phyloP scores from a whole-genome alignment of 2,329 filamentous ascomycete species.

The Stemphylium lycopersici region DNA sequence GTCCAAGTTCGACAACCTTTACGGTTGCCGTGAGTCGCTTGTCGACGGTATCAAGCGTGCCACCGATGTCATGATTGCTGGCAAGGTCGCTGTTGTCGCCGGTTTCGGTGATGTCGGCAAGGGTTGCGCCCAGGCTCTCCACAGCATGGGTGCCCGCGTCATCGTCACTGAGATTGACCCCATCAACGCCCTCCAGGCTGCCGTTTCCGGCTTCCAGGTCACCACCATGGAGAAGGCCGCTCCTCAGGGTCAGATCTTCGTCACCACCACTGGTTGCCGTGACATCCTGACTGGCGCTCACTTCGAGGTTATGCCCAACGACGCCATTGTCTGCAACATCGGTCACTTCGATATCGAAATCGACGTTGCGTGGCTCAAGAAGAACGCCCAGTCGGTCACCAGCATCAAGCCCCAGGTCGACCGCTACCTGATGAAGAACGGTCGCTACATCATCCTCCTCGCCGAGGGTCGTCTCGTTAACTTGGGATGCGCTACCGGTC shows the following conservation, averaged over 20 bases:
- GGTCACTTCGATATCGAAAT: slow-evolving; percentile 99
- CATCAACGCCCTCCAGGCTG: slow-evolving; percentile 99
- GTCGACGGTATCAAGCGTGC: slow-evolving; percentile 99
- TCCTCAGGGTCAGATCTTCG: slow-evolving; percentile 90
- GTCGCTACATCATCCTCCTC: slow-evolving; percentile 96
- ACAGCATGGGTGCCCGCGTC: slow-evolving; percentile 96
- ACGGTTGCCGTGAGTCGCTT: slow-evolving; percentile 98
- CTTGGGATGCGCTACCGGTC: slow-evolving; percentile 97
- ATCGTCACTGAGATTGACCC: slow-evolving; percentile 96
- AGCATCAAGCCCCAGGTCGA: slow-evolving; percentile 99
- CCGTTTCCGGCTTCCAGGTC: slow-evolving; percentile 96
- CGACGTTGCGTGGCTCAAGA: slow-evolving; percentile 99
- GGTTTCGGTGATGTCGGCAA: slow-evolving; percentile 99
- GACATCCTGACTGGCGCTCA: slow-evolving; percentile 92
- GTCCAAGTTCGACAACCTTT: slow-evolving; percentile 99
- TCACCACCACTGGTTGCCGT: slow-evolving; percentile 98
- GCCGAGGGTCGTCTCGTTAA: slow-evolving; percentile 99
- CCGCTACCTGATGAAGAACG: slow-evolving; percentile 92
- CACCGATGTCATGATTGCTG: slow-evolving; percentile 99
- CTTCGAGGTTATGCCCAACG: slow-evolving; percentile 95
- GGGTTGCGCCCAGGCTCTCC: slow-evolving; percentile 94
- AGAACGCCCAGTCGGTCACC: slow-evolving; percentile 88
- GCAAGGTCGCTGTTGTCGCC: slow-evolving; percentile 96
- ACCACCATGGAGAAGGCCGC: slow-evolving; percentile 98
- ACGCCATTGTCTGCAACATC: slow-evolving; percentile 99